Base-by-base conservation (phyloP, 768 basidiomycete species). In the Lentinula sp. region DNA sequence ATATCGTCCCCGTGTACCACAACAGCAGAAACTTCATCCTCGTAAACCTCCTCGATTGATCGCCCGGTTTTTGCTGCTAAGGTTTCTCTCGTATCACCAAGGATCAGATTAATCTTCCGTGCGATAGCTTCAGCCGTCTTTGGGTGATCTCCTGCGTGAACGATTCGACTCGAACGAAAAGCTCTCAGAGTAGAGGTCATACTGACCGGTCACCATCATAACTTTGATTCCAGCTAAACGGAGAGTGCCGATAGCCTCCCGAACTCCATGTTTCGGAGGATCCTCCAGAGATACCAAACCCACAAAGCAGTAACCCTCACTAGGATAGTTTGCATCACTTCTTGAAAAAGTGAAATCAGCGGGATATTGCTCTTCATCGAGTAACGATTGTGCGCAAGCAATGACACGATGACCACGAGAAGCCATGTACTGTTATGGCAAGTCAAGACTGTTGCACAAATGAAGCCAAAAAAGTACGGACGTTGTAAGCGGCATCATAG, bases 71-170 rank as follows among this genome's bases (percentile, higher is more conserved):
- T 84, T 35, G 72, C 76, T n/a, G 78, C 76, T 34, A 87, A 73
- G 7, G 83, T 83, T 61, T 87, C 83, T 61, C 81, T 80, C 4
- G 86, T 87, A 60, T 88, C 86, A 4, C 86, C 83, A 35, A 87
- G 70, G 57, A 88, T 83, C 52, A 88, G 73, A 65, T 87, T 87
- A 65, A 88, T 87, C 74, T 88, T 87, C 64, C 86, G 78, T 10
- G 86, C 86, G 62, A 88, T 87, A 15, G 87, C 86, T 68, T 88
- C 86, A 1, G 87, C 87, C 0, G 87, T 88, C 71, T 87, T 87
- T 1, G 86, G 86, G 69, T 88, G 86, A 66, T 88, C 86, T 61
- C 84, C 84, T 82, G 59, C 18, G 1, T n/a, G 45, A 10, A 28
- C 28, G 15, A 59, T 39, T 10, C 3, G 15, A 2, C 37, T 53